A percentile compares a stretch with the other conserved stretches of the same genome.
Conservation (phyloP, 2,329 filamentous ascomycete genomes). For the Lachnellula arida region DNA sequence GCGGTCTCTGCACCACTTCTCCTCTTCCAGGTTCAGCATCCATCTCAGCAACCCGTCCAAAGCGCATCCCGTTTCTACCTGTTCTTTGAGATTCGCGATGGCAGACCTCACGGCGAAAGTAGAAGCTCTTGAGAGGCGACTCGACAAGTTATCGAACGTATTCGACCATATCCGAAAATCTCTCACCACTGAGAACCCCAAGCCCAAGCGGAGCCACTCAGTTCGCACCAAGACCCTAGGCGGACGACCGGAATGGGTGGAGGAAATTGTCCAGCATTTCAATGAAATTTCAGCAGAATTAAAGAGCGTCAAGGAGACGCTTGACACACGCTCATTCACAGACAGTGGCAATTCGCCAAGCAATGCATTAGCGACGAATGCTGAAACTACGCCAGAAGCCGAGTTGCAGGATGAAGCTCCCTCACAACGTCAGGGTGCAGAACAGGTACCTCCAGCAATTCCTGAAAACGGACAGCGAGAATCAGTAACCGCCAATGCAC, state of each 20-base stretch:
- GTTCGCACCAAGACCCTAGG: not conserved
- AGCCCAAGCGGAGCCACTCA: not conserved
- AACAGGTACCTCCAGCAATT: not conserved
- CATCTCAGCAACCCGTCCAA: not conserved
- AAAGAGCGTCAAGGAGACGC: conserved; percentile 3
- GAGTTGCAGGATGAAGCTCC: not conserved
- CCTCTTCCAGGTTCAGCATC: not conserved
- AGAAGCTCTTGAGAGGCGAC: conserved; percentile 2
- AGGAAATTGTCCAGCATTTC: conserved; percentile 1
- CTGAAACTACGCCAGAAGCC: not conserved
- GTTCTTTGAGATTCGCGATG: not conserved
- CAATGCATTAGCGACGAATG: not conserved
- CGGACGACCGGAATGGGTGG: not conserved
- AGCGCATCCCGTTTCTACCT: conserved; percentile 1
- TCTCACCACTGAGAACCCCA: conserved; percentile 1
- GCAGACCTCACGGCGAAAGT: conserved; percentile 4
- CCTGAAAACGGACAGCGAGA: not conserved
- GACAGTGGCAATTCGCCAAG: not conserved
- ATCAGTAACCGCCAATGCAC: not conserved
- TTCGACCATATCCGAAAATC: conserved; percentile 4
- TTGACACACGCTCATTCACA: not conserved
- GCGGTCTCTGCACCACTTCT: not conserved
- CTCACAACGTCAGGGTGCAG: not conserved
- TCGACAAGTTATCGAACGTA: not conserved
- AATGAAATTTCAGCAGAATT: conserved; percentile 7